Base-by-base conservation (phyloP, 768 basidiomycete genomes). In the Calocybe indica region DNA sequence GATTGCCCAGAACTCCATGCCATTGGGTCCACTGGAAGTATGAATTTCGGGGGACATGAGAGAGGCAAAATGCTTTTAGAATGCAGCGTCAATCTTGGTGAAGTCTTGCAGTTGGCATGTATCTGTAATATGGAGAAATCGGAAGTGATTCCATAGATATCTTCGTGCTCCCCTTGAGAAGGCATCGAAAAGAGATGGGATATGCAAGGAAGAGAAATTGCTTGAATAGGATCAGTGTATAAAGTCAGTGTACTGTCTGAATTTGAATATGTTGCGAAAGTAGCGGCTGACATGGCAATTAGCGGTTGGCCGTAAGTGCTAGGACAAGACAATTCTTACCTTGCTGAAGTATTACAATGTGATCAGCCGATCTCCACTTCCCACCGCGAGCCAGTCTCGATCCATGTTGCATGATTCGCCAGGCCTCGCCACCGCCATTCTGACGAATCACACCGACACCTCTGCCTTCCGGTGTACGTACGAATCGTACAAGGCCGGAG, bases 11-110 rank as follows among this genome's bases (percentile, higher is more conserved):
- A 62, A 44, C 80, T 78, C 90, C 90, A 90, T 7, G 82, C 83
- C 90, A 91, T 92, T 0, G 90, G 90, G 60, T 92, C 90, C 6
- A 92, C 88, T 10, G 87, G 85, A 28, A 90, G 59, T 28, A 92
- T 82, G 50, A 80, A 69, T 44, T 69, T 67, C 7, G 74, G 73
- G 5, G 72, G 68, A 42, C 62, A 61, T 1, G 69, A 49, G 7
- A 84, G 66, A 0, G 87, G 85, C 3, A 90, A 70, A 33, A 59
- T 62, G 29, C 71, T 71, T 41, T 73, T 70, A 10, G 79, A 76
- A 47, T 74, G 59, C 7, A 88, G 53, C 12, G 60, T 55, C 7
- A 87, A 62, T 5, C 66, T 59, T 5, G 73, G 52, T 14, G 47
- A 52, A 5, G 58, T 68, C 34, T 57, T 22, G 58, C 69, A 49